Evolutionary conservation across 179 eudicot genomes (phyloP), one percentile per base, ranked within the genome.

Genomic region (Camellia oleifera): DNA sequence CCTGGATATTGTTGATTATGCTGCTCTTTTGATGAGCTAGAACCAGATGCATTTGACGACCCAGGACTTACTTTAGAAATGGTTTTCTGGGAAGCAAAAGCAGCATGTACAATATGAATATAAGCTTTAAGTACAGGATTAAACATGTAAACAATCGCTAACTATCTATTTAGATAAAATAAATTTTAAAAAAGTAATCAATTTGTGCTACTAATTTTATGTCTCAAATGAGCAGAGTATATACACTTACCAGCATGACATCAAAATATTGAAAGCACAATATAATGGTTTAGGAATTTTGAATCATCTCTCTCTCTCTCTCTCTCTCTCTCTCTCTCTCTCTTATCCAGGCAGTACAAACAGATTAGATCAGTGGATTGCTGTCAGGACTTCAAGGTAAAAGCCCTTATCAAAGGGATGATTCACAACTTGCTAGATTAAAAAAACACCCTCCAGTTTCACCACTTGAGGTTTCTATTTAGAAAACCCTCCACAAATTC

Each of bases 1-100:
- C 98, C 97, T 89, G 84, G 86, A 71, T 78, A 70, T 73, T 77
- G 83, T 45, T 81, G 82, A 81, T 13, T 44, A 26, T 78, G 81
- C 72, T 72, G 84, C 80, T 89, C 90, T 75, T 88, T 87, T 52
- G 91, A 81, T 69, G 87, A 79, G 82, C 54, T 79, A 46, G 87
- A 80, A 72, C 74, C 87, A 76, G 85, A 80, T 11, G 53, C 69
- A 65, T 81, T 79, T 82, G 94, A 80, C 15, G 88, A 77, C 42
- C 79, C 83, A 57, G 85, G 79, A 26, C 50, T 80, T 52, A 69
- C 77, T 69, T 64, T 75, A 26, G 82, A 62, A 44, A 79, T 76
- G 79, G 75, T 79, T 76, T 74, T 87, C 94, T 93, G 88, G 50
- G 61, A 75, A 79, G 56, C 74, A 75, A 63, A 75, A 79, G 56